Conservation (phyloP, 768 basidiomycete genomes). For the Tulasnella sp. region DNA sequence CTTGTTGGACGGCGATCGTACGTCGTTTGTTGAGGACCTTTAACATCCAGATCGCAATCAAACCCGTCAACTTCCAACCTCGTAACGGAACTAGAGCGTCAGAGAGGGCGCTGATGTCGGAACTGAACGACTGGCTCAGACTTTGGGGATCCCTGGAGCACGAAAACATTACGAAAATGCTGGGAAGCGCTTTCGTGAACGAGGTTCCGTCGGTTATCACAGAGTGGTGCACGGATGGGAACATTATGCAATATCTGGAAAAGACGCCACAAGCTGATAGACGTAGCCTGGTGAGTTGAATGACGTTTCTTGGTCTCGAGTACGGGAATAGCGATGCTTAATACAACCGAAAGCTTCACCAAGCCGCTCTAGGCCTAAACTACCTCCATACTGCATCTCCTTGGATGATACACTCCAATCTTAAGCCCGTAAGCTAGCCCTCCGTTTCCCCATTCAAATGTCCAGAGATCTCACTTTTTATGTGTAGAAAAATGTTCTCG, state of each 20-base stretch:
- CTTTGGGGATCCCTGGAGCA: background rate
- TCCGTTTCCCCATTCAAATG: background rate
- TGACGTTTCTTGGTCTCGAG: background rate
- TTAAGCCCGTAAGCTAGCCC: background rate
- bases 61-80: background rate
- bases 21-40: background rate
- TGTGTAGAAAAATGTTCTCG: background rate
- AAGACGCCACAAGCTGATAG: background rate
- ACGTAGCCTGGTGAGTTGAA: background rate
- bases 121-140: background rate
- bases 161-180: background rate
- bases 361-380: background rate
- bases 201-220: background rate
- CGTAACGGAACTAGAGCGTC: background rate
- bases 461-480: background rate
- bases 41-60: background rate
- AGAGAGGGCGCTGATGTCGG: background rate
- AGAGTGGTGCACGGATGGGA: background rate
- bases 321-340: background rate
- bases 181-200: background rate
- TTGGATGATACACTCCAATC: background rate
- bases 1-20: background rate
- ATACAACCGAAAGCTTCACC: background rate
- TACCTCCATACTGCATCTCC: background rate
- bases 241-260: background rate